These are phyloP conservation scores for Achlya hypogyna DNA, from an alignment of 352 stramenopile genomes.

Conservation along the genomic window DNA sequence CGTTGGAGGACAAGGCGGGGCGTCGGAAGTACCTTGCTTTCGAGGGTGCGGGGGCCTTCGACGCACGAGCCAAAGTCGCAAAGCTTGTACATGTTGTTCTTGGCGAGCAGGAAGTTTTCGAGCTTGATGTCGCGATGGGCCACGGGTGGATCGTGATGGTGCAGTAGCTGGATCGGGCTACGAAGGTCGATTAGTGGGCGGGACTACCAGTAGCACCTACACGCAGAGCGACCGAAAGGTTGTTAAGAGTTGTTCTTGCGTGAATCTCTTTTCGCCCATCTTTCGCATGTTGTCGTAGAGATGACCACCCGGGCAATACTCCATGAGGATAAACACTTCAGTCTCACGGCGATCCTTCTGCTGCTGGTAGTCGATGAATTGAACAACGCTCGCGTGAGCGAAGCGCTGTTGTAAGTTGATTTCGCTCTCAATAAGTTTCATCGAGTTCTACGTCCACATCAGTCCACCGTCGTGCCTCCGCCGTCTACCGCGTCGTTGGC, in stretches of 20 bases:
- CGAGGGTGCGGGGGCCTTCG: constrained; percentile 58
- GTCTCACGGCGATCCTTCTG: constrained; percentile 33
- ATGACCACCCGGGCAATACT: constrained; percentile 91
- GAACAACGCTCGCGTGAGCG: constrained; percentile 35
- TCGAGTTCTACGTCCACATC: background rate
- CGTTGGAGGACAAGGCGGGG: background rate
- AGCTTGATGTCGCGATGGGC: constrained; percentile 96
- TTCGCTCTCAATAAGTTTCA: constrained; percentile 52
- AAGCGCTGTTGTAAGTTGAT: constrained; percentile 69
- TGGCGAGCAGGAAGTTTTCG: constrained; percentile 93
- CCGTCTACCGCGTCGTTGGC: constrained; percentile 36
- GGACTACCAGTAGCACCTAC: constrained; percentile 27
- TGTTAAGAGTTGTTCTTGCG: constrained; percentile 48
- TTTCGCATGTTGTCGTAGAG: constrained; percentile 89
- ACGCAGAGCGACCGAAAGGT: constrained; percentile 68
- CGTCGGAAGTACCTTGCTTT: constrained; percentile 40
- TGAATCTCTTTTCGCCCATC: constrained; percentile 66
- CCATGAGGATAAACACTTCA: constrained; percentile 95
- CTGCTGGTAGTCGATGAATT: constrained; percentile 51
- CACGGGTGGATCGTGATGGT: constrained; percentile 81
- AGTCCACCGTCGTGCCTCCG: background rate
- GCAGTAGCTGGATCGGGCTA: constrained; percentile 52
- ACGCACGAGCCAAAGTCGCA: constrained; percentile 94
- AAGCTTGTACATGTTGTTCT: constrained; percentile 88
- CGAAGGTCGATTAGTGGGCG: background rate